Evolutionary conservation across 768 basidiomycete genomes (phyloP).

Genomic region (Russula lepida): DNA sequence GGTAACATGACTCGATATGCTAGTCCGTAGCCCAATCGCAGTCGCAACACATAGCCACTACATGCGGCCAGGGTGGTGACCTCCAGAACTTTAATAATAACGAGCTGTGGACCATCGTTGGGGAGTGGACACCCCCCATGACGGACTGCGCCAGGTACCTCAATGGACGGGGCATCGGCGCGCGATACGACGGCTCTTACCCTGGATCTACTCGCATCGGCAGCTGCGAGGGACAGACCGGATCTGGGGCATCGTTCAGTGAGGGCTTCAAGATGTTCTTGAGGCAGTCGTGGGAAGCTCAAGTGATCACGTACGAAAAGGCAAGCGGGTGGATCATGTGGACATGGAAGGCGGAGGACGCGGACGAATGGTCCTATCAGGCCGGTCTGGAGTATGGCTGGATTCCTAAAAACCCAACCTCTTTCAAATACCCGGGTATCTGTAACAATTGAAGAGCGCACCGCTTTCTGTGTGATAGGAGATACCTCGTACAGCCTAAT

Average conservation of each 20-base stretch:
- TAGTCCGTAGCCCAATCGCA: conserved; percentile 42
- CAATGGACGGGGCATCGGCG: conserved; percentile 71
- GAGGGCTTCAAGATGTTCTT: conserved; percentile 74
- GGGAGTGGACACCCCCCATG: conserved; percentile 76
- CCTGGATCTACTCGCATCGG: conserved; percentile 61
- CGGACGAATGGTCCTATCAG: conserved; percentile 88
- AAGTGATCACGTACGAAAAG: conserved; percentile 52
- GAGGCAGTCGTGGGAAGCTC: conserved; percentile 77
- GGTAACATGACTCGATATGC: neutral
- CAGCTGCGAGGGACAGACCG: conserved; percentile 67
- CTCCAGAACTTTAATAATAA: conserved; percentile 37
- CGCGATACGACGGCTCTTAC: conserved; percentile 48
- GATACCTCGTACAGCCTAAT: neutral
- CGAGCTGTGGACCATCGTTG: conserved; percentile 73
- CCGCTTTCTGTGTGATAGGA: neutral
- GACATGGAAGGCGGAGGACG: conserved; percentile 77
- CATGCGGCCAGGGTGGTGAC: conserved; percentile 40
- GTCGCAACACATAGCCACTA: conserved; percentile 50
- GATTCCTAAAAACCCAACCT: conserved; percentile 61
- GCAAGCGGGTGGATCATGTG: conserved; percentile 71
- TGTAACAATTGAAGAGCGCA: conserved; percentile 32
- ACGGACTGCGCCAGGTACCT: conserved; percentile 77
- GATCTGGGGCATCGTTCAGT: conserved; percentile 64
- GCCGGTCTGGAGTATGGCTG: conserved; percentile 72
- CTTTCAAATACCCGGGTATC: conserved; percentile 50